Evolutionary conservation across 768 basidiomycete genomes (phyloP), one percentile per base, ranked within the genome.

Genomic region (Xerocomellus amylosporus): DNA sequence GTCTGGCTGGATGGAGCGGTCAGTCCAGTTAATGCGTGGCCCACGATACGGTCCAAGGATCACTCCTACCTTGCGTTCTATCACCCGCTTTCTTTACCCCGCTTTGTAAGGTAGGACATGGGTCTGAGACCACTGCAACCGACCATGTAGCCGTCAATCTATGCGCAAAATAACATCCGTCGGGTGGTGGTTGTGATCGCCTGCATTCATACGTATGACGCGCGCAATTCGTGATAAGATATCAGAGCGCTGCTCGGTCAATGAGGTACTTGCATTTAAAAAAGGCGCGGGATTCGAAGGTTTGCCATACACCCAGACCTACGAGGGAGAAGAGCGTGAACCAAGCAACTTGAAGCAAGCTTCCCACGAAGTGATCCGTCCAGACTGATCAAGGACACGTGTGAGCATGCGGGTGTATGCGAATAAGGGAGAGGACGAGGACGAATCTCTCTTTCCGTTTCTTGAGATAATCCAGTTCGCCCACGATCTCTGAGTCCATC

Each of bases 211-310:
- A 40, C 49, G 20, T 12, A 55, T 24, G 45, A 43, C 24, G 20
- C 40, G 17, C 44, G 19, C 4, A 24, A 50, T 28, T 38, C 59
- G 10, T 34, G 38, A 43, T 30, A 50, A 17, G 9, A 47, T 39
- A 56, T 57, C 28, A 55, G 39, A 53, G 39, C 54, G 57, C 49
- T 38, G 42, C 56, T 74, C 73, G 89, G 66, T 94, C 92, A 65
- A 94, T 94, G 65, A 94, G 85, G 73, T 94, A 93, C 74, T 94
- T 97, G 66, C 88, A 82, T 76, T 92, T 94, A 84, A 98, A 98
- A 83, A 90, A 98, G 7, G 93, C 82, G 43, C 93, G 85, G 15
- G 98, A 77, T 67, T 98, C 95, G 68, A 97, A 74, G 42, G 98
- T 90, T 74, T 98, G 94, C 97, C 96, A 99, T 41, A 80, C 81